Conservation (phyloP, 2,329 filamentous ascomycete species). For the Didymella segeticola region DNA sequence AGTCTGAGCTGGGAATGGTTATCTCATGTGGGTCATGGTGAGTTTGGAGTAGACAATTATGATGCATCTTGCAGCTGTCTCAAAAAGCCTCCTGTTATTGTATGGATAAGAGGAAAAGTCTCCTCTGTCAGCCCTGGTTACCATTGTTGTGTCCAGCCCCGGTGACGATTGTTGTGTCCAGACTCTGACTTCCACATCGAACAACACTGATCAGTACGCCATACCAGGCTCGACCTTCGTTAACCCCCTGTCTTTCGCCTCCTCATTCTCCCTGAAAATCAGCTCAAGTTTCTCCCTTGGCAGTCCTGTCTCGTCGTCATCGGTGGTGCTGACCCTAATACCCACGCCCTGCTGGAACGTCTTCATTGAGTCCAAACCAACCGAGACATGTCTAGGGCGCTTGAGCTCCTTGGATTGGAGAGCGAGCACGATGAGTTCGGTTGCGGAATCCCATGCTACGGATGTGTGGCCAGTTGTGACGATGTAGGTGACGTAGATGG, state of each 20-base stretch:
- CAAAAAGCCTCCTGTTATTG: too few relatives aligned
- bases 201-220: too few relatives aligned
- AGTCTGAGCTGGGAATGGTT: too few relatives aligned
- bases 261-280: conserved; percentile 18
- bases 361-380: conserved; percentile 18
- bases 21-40: too few relatives aligned
- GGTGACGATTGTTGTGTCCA: too few relatives aligned
- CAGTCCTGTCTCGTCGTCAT: background rate
- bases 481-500: conserved; percentile 16
- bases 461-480: conserved; percentile 20
- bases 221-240: background rate
- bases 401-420: conserved; percentile 21
- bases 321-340: conserved; percentile 15
- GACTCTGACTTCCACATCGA: too few relatives aligned
- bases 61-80: too few relatives aligned
- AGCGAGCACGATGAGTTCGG: conserved; percentile 22
- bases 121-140: too few relatives aligned
- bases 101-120: too few relatives aligned
- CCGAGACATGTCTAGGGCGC: conserved; percentile 10
- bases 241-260: background rate
- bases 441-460: conserved; percentile 21
- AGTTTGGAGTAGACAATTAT: too few relatives aligned
- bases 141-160: too few relatives aligned
- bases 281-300: conserved; percentile 12
- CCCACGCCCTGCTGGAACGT: conserved; percentile 21